Evolutionary conservation across 129 eudicot genomes (phyloP).

Genomic region (Solidago caesia): DNA sequence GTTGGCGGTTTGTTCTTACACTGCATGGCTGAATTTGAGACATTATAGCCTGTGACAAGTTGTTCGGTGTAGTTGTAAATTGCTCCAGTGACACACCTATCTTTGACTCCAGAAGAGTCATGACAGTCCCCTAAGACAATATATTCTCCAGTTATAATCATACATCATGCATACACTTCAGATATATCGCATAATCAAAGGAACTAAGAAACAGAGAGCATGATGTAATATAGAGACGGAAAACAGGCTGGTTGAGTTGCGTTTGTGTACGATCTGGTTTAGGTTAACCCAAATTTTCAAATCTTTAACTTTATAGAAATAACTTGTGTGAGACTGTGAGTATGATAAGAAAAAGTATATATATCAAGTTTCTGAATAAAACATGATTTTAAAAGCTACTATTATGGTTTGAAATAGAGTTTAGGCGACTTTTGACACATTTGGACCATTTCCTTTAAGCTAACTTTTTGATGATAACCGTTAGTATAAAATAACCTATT

Average conservation of each 20-base stretch:
- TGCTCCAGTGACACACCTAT: constrained; percentile 92
- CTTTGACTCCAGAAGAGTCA: constrained; percentile 69
- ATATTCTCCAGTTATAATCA: constrained; percentile 5
- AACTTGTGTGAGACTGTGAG: too few species aligned
- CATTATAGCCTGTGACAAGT: constrained; percentile 52
- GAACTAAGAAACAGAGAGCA: not conserved
- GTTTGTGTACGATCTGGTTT: too few species aligned
- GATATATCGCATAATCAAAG: not conserved
- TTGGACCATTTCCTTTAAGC: too few species aligned
- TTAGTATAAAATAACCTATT: too few species aligned
- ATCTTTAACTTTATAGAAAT: too few species aligned
- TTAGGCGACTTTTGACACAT: too few species aligned
- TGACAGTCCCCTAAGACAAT: constrained; percentile 88
- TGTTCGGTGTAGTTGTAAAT: constrained; percentile 91
- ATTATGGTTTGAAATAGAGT: too few species aligned
- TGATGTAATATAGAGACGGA: not conserved
- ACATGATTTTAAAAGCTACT: too few species aligned
- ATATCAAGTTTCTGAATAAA: too few species aligned
- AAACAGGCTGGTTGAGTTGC: not conserved
- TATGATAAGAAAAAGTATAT: too few species aligned
- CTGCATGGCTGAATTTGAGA: constrained; percentile 39
- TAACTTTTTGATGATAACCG: too few species aligned
- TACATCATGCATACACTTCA: not conserved
- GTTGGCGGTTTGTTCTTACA: constrained; percentile 40
- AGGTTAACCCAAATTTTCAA: too few species aligned